These are phyloP conservation scores for Atkinsonella hypoxylon DNA, from an alignment of 2,329 filamentous ascomycete species.

Conservation along the genomic window DNA sequence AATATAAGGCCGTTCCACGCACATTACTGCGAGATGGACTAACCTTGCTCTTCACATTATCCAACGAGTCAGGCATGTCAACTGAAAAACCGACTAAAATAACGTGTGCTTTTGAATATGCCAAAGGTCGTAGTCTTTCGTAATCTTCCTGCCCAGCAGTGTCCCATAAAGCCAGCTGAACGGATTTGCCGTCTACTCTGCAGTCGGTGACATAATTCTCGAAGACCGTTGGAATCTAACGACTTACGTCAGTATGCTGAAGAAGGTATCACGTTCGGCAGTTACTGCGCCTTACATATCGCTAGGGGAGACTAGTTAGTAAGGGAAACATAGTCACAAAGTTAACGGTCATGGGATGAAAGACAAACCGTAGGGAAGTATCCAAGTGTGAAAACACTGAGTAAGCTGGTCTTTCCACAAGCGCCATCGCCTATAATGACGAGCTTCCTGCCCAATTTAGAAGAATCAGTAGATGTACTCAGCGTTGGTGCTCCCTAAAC, in stretches of 20 bases:
- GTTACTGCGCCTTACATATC: conserved; percentile 37
- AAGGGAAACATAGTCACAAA: neutral
- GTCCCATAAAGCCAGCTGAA: conserved; percentile 96
- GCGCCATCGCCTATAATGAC: conserved; percentile 96
- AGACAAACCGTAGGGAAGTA: conserved; percentile 89
- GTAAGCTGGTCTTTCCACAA: conserved; percentile 92
- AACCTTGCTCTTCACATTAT: conserved; percentile 97
- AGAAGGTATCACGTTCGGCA: neutral
- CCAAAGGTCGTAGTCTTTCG: conserved; percentile 83
- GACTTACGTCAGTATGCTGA: conserved; percentile 9
- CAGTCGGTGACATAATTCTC: conserved; percentile 99
- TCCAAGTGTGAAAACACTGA: conserved; percentile 94
- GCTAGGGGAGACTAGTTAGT: conserved; percentile 25
- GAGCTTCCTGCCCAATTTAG: conserved; percentile 56
- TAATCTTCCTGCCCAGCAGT: conserved; percentile 99
- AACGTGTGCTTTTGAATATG: conserved; percentile 95
- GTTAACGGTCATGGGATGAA: conserved; percentile 14
- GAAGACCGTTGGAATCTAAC: conserved; percentile 82
- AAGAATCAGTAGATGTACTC: neutral
- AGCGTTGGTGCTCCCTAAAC: neutral
- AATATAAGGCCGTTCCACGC: neutral
- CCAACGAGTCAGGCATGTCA: conserved; percentile 88
- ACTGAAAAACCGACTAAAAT: conserved; percentile 93
- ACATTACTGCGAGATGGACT: conserved; percentile 11
- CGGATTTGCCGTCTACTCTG: conserved; percentile 95